These are phyloP conservation scores for Colletotrichum noveboracense DNA, from an alignment of 2,329 filamentous ascomycete species.

Conservation along the genomic window DNA sequence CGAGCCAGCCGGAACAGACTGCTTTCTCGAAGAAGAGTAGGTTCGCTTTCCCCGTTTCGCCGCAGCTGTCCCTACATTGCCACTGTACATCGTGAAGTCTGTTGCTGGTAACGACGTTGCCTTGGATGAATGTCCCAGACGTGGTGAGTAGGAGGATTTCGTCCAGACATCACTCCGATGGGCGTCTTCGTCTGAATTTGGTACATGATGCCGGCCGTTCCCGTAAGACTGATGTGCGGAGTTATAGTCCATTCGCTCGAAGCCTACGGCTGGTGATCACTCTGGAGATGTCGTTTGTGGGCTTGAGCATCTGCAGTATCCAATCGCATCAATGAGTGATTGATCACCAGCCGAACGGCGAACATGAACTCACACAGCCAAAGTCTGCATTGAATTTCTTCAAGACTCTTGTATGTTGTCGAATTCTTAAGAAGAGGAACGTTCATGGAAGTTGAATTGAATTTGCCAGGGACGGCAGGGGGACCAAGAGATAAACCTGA, in stretches of 20 bases:
- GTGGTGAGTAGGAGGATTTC: not conserved
- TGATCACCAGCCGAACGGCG: too few relatives aligned
- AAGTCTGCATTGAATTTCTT: too few relatives aligned
- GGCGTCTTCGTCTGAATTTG: not conserved
- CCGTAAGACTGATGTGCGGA: not conserved
- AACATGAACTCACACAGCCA: too few relatives aligned
- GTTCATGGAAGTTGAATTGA: too few relatives aligned
- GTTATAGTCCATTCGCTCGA: not conserved
- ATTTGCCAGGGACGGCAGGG: too few relatives aligned
- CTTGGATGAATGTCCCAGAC: not conserved
- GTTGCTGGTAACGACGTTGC: not conserved
- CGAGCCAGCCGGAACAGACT: not conserved
- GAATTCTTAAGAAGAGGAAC: too few relatives aligned
- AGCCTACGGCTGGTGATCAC: not conserved
- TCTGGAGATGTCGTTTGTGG: not conserved
- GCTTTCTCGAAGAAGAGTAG: not conserved
- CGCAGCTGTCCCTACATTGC: not conserved
- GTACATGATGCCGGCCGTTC: rapidly evolving
- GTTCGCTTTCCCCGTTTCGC: not conserved
- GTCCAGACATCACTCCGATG: not conserved
- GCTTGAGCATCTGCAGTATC: not conserved
- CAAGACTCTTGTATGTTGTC: too few relatives aligned
- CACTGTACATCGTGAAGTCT: not conserved
- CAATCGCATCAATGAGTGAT: too few relatives aligned
- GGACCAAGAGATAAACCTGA: too few relatives aligned